These are phyloP conservation scores for Metschnikowia amazonensis DNA, from an alignment of 805 yeast species.

Conservation along the genomic window DNA sequence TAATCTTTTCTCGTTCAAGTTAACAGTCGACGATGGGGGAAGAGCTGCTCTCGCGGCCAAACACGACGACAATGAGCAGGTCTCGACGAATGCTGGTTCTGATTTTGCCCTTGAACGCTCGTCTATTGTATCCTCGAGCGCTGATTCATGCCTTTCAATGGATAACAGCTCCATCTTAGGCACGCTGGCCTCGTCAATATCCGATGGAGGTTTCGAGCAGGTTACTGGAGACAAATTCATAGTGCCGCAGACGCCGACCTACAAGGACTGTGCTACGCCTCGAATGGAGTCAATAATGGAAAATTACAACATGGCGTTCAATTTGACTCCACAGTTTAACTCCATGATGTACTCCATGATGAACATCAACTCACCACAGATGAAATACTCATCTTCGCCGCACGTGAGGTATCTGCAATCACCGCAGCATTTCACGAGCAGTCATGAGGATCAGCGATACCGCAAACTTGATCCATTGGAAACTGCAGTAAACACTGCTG, in stretches of 20 bases:
- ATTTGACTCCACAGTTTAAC: conserved; percentile 40
- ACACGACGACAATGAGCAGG: background rate
- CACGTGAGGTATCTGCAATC: conserved; percentile 6
- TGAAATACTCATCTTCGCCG: conserved; percentile 31
- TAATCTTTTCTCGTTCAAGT: conserved; percentile 27
- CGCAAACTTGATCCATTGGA: background rate
- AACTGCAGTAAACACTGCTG: background rate
- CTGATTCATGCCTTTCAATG: conserved; percentile 1
- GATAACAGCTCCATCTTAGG: background rate
- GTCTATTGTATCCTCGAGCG: background rate
- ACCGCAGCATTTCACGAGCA: background rate
- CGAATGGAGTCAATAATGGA: conserved; percentile 4
- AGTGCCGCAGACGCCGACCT: conserved; percentile 36
- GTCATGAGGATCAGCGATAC: background rate
- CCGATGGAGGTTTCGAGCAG: background rate
- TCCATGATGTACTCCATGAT: conserved; percentile 38
- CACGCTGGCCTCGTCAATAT: background rate
- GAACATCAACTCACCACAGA: conserved; percentile 33
- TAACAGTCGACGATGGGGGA: conserved; percentile 40
- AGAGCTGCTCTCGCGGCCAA: conserved; percentile 32
- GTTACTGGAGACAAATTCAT: conserved; percentile 3
- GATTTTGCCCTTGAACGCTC: background rate
- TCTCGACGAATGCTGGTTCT: background rate
- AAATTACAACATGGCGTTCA: conserved; percentile 20
- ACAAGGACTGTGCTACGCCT: conserved; percentile 24